phyloP scores from a whole-genome alignment of 306 rosid species.

The Dalbergia cochinchinensis region DNA sequence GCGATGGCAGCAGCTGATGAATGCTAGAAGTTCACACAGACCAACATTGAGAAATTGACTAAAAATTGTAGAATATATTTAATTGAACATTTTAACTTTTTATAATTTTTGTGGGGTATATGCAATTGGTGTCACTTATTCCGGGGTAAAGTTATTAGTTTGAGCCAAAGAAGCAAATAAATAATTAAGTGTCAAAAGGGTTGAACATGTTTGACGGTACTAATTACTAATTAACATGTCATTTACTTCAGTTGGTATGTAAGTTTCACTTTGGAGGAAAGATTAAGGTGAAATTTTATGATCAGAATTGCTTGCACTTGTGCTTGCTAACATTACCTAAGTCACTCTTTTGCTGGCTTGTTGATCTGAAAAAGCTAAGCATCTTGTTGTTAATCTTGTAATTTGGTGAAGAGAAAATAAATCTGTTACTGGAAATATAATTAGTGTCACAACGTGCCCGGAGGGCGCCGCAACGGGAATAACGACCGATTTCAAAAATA shows the following conservation, averaged over 20 bases:
- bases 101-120: neutral
- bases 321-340: neutral
- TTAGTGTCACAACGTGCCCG: no score
- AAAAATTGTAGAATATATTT: neutral
- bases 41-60: conserved; percentile 1
- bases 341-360: neutral
- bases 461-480: no score
- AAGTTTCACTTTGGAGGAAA: conserved; percentile 21
- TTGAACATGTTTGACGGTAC: conserved; percentile 11
- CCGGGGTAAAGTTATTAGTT: neutral
- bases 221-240: conserved; percentile 24
- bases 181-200: neutral
- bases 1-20: conserved; percentile 5
- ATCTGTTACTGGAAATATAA: neutral
- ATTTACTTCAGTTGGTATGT: conserved; percentile 41
- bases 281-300: neutral
- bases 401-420: neutral
- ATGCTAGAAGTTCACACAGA: neutral
- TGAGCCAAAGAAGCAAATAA: conserved; percentile 1
- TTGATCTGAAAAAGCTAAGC: no score
- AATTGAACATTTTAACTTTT: neutral
- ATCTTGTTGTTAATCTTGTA: neutral
- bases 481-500: no score
- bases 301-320: neutral
- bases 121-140: conserved; percentile 23